Base-by-base conservation (phyloP, 2,329 filamentous ascomycete genomes). In the Mariannaea elegans region DNA sequence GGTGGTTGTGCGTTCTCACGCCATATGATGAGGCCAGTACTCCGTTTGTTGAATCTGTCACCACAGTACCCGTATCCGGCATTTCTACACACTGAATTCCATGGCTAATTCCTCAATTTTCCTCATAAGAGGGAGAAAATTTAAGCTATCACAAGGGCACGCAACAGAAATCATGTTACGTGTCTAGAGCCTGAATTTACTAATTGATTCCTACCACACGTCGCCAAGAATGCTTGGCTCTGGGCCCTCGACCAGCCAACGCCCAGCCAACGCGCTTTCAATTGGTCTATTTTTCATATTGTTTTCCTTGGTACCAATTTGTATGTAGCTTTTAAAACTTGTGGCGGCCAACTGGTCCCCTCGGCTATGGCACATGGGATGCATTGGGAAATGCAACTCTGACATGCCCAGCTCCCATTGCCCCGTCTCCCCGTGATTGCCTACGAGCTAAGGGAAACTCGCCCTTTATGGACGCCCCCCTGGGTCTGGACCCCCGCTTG, bases 121-220 rank as follows among this genome's bases (percentile, higher is more conserved):
- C 34, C 23, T 61, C 49, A 65, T 65, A 61, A 31, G 16, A 23
- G 4, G 23, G 36, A 46, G 46, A 41, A 14, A 51, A 45, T 27
- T 7, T 10, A 47, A 31, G 23, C 21, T 9, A 51, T 36, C 44
- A 46, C 24, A 42, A 46, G 49, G 34, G 12, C 39, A 38, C 23
- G 36, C 49, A 46, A 29, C 6, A 53, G 50, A n/a, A 38, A 49
- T 7, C 41, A 63, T 67, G 62, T 70, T 70, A 70, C 67, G 67
- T 70, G 67, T 58, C 62, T 65, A 55, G 68, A 65, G 66, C 51
- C 61, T 68, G 63, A 55, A 53, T 27, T 69, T 70, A 66, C 67
- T 70, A 67, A 70, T 56, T 59, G 65, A 67, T 65, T 67, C 60
- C 52, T 56, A 56, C 56, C 61, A 61, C 56, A 55, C 55, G 64